Base-by-base conservation (phyloP, 2,329 filamentous ascomycete species). In the Trichoderma aggressivum region DNA sequence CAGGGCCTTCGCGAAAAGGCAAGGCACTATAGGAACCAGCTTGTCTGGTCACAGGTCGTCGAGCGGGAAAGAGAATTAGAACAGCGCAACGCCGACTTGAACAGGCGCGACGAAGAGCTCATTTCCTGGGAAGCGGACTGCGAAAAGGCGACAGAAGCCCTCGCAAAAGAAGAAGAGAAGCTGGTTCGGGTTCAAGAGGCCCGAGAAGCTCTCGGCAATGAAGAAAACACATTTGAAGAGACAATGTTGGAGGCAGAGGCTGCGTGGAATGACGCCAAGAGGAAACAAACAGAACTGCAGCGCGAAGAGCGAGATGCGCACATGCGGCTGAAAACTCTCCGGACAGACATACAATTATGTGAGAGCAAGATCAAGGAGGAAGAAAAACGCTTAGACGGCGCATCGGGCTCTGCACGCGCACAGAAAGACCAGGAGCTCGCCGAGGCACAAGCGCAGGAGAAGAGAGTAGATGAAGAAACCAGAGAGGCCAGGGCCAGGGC, bases 31-130 rank as follows among this genome's bases (percentile, higher is more conserved):
- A 82, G 85, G 56, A 85, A 87, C 21, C 91, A 97, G 81, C 84
- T 93, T 73, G 90, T 92, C n/a, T 99, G 96, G 96, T 88, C 90
- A 28, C 93, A 97, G 77, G 94, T 98, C 1, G 88, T 90, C 62
- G 90, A 93, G 70, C 87, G 92, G 79, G 95, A 98, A 80, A 82
- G 80, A 43, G 77, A 81, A 3, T 77, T 90, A 0, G 78, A 80
- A 36, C 76, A 78, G 12, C 78, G 77, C 28, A 81, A 77, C 26
- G 72, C 74, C 10, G 77, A 79, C 6, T 71, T 82, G 10, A 70
- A 56, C 10, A 74, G 70, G 58, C 76, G 78, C 28, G 75, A 76
- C 1, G 24, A 75, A 21, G 71, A 72, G 21, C 79, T 83, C 28
- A 58, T 67, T 7, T 74, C 79, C 24, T 74, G 76, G 18, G 76